Evolutionary conservation across 768 basidiomycete species (phyloP), one percentile per base, ranked within the genome.

Genomic region (Multifurca ochricompacta): DNA sequence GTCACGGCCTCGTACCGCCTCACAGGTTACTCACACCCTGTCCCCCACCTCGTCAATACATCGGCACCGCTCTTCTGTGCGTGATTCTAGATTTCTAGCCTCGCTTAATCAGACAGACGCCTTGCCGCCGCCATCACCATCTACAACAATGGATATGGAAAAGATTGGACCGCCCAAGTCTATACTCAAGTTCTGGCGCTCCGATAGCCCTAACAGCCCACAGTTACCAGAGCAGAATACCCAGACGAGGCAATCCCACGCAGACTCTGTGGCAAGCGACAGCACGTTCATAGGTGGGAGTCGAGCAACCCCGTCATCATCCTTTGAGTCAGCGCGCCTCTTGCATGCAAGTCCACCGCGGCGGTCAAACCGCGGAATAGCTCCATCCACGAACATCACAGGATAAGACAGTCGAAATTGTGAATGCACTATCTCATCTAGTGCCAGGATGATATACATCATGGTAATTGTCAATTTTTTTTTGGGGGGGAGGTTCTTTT

Each of bases 101-200:
- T 57, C 54, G 21, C 59, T 60, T 13, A 31, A 58, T 10, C 59
- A 66, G 2, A 37, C 67, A 0, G 56, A 62, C 19, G 48, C 60
- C 16, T 34, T 46, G 6, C 56, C 59, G 11, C 58, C 66, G 36
- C 65, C 61, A 30, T 34, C 48, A 25, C 36, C 64, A 30, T 61
- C 67, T n/a, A 70, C 71, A 13, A 13, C 50, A 45, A n/a, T n/a
- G n/a, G 73, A 74, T 27, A 70, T 69, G 60, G 75, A 79, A 59
- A 79, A 74, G 62, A 63, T 67, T 8, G 71, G 67, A 23, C 71
- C 71, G 45, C 78, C 82, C 39, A 87, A 85, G 71, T 88, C 86
- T 10, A 87, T 88, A 54, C 67, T 87, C 59, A 86, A 87, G 65
- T 71, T 74, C 9, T 79, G 78, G 77, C 83, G 80, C 64, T 73